Conservation (phyloP, 225 moss, liverwort and hornwort genomes). For the Pseudisothecium myosuroides region DNA sequence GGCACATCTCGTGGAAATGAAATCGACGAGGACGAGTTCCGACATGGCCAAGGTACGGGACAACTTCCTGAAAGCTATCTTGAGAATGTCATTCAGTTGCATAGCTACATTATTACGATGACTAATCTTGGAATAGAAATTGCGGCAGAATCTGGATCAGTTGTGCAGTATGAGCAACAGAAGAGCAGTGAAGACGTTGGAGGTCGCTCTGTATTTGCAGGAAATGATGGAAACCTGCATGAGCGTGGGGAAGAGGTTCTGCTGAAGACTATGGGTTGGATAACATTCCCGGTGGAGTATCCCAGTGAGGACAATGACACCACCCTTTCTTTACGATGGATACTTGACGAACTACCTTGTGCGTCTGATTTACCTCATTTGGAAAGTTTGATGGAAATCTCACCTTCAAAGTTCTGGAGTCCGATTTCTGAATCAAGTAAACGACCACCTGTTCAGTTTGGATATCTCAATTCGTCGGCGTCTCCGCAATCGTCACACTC, state of each 20-base stretch:
- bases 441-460: conserved; percentile 14
- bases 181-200: not conserved
- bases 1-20: not conserved
- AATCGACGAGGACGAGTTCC: not conserved
- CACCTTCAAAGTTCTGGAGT: conserved; percentile 46
- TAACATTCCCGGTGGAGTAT: conserved; percentile 12
- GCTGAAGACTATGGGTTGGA: conserved; percentile 37
- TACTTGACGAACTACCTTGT: conserved; percentile 28
- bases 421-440: conserved; percentile 2
- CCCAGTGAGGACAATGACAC: not conserved
- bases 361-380: conserved; percentile 32
- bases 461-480: conserved; percentile 15
- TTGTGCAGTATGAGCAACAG: not conserved
- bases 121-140: not conserved
- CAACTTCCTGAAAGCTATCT: not conserved
- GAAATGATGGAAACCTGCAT: not conserved
- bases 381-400: conserved; percentile 31
- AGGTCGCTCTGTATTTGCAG: not conserved
- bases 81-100: not conserved
- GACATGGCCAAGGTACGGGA: not conserved
- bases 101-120: not conserved
- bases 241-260: conserved; percentile 14
- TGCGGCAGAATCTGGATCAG: not conserved
- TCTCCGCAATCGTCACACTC: conserved; percentile 37
- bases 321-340: conserved; percentile 21